These are phyloP conservation scores for Gnomoniopsis smithogilvyi DNA, from an alignment of 2,329 filamentous ascomycete genomes.

Conservation along the genomic window DNA sequence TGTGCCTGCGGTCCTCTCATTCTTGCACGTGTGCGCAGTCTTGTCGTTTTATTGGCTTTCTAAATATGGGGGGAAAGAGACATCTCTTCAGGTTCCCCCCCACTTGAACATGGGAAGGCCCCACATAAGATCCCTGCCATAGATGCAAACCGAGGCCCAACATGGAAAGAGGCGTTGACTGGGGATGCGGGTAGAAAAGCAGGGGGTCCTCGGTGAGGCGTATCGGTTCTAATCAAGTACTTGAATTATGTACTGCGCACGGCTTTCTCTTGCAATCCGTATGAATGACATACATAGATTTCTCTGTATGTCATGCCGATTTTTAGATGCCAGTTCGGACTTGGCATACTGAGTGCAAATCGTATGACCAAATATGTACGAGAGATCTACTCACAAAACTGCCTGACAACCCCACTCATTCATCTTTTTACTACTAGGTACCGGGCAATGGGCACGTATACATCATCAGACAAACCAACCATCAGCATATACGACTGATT, in stretches of 20 bases:
- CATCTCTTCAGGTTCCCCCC: not conserved
- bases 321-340: too few species aligned
- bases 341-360: not conserved
- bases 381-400: not conserved
- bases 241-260: too few species aligned
- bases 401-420: not conserved
- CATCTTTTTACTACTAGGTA: not conserved
- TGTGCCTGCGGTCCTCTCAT: constrained; percentile 1
- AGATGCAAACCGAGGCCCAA: not conserved
- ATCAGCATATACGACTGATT: too few species aligned
- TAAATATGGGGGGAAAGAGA: not conserved
- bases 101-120: not conserved
- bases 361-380: not conserved
- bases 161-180: not conserved
- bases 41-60: not conserved
- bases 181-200: not conserved
- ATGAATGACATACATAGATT: too few species aligned
- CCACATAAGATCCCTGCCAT: not conserved
- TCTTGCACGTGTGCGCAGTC: not conserved
- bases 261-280: too few species aligned
- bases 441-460: not conserved
- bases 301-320: too few species aligned
- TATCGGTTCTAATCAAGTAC: too few species aligned
- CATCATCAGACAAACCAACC: too few species aligned
- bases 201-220: not conserved